phyloP scores from a whole-genome alignment of 805 yeast species.

The Candida ulmi region DNA sequence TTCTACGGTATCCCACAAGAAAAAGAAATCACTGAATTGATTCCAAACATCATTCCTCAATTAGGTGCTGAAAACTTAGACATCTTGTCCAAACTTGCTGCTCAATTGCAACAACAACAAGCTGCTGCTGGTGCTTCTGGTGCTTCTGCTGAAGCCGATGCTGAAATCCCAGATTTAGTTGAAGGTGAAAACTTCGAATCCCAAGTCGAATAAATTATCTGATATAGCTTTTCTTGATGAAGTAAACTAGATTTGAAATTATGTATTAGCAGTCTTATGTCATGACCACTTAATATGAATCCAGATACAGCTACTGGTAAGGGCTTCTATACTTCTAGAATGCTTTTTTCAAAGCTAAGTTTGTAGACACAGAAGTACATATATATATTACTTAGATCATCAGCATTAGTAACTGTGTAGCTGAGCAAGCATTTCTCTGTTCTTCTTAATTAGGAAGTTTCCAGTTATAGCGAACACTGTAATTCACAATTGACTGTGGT shows the following conservation, averaged over 20 bases:
- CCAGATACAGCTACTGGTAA: no score
- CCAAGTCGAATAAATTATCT: constrained; percentile 36
- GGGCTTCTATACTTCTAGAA: no score
- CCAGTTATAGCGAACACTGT: no score
- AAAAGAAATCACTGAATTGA: constrained; percentile 84
- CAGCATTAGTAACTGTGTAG: no score
- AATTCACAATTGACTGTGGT: no score
- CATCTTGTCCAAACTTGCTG: constrained; percentile 83
- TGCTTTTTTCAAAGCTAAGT: no score
- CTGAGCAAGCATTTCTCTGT: no score
- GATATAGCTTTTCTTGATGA: background rate
- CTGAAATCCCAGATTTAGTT: constrained; percentile 63
- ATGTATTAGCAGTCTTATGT: background rate
- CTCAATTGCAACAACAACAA: constrained; percentile 66
- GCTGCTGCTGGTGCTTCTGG: constrained; percentile 37
- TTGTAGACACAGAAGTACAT: no score
- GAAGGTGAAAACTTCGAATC: constrained; percentile 66
- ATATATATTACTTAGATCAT: no score
- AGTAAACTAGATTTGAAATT: background rate
- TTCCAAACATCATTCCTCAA: constrained; percentile 93
- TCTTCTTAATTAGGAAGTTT: no score
- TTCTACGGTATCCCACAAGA: constrained; percentile 94
- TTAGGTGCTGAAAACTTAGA: constrained; percentile 93
- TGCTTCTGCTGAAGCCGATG: constrained; percentile 47
- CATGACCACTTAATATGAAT: no score